These are phyloP conservation scores for Cladosporium sp. DNA, from an alignment of 2,329 filamentous ascomycete species.

Conservation along the genomic window DNA sequence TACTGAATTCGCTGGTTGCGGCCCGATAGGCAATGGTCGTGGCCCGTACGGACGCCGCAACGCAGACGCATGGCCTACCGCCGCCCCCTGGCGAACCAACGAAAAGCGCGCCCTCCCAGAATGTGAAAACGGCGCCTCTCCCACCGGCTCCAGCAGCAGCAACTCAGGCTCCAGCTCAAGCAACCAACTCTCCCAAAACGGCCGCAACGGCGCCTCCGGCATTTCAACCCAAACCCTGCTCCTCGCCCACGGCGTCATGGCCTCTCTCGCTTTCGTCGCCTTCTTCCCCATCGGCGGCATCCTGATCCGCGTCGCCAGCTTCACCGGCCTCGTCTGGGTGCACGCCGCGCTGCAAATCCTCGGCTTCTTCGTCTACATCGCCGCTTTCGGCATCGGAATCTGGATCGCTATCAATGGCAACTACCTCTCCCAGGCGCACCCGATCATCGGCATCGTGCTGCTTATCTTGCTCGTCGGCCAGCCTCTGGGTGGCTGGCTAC, in stretches of 20 bases:
- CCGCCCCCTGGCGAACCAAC: conserved; percentile 17
- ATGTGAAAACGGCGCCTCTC: conserved; percentile 3
- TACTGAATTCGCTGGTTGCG: conserved; percentile 20
- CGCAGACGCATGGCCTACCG: conserved; percentile 19
- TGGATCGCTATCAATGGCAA: conserved; percentile 46
- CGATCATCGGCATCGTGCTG: conserved; percentile 56
- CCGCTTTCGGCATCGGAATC: conserved; percentile 54
- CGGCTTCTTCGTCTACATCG: conserved; percentile 49
- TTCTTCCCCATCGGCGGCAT: conserved; percentile 49
- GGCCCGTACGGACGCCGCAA: background rate
- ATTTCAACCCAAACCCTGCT: conserved; percentile 33
- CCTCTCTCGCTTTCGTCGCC: conserved; percentile 46
- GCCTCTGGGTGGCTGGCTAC: conserved; percentile 52
- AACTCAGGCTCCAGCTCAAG: background rate
- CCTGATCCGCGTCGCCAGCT: conserved; percentile 44
- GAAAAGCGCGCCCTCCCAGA: conserved; percentile 19
- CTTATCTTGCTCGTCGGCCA: conserved; percentile 56
- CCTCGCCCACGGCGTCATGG: conserved; percentile 46
- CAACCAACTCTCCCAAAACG: conserved; percentile 16
- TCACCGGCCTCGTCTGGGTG: conserved; percentile 46
- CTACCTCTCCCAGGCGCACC: conserved; percentile 46
- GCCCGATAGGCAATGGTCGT: conserved; percentile 5
- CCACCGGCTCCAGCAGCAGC: background rate
- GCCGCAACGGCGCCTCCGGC: conserved; percentile 21
- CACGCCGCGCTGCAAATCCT: conserved; percentile 51